Conservation (phyloP, 73 alveolate species). For the Paramecium octaurelia region DNA sequence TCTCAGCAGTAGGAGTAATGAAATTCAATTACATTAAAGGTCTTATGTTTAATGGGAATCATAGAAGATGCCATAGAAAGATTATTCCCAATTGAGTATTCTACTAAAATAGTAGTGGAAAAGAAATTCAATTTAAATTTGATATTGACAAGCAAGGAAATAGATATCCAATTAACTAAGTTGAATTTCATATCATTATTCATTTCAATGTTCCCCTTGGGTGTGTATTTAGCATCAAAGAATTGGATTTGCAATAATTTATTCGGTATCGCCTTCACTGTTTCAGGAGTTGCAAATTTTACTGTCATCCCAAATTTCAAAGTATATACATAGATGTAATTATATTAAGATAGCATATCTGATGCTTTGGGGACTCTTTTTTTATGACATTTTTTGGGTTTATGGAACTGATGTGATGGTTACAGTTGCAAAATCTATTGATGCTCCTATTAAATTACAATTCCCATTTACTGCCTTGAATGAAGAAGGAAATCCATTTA, state of each 20-base stretch:
- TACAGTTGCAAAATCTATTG: constrained; percentile 94
- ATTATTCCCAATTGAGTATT: constrained; percentile 32
- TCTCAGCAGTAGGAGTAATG: constrained; percentile 77
- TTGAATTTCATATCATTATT: constrained; percentile 69
- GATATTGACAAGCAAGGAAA: constrained; percentile 48
- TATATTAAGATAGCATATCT: constrained; percentile 31
- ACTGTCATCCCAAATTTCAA: constrained; percentile 57
- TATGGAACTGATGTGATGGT: constrained; percentile 98
- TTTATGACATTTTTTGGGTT: constrained; percentile 98
- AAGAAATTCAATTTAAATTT: background rate
- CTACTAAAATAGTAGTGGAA: constrained; percentile 7
- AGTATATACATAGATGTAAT: background rate
- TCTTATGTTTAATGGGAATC: constrained; percentile 40
- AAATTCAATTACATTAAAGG: constrained; percentile 49
- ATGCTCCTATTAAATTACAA: constrained; percentile 96
- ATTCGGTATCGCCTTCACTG: constrained; percentile 87
- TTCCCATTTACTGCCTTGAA: constrained; percentile 73
- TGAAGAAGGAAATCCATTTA: constrained; percentile 66
- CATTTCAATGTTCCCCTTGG: constrained; percentile 63
- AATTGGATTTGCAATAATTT: constrained; percentile 90
- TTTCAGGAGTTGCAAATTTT: constrained; percentile 77
- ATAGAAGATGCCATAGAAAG: constrained; percentile 62
- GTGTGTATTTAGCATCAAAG: constrained; percentile 67
- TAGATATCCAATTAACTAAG: constrained; percentile 54
- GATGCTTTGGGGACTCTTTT: constrained; percentile 81